phyloP scores from a whole-genome alignment of 768 basidiomycete species.

The Trametes maxima region DNA sequence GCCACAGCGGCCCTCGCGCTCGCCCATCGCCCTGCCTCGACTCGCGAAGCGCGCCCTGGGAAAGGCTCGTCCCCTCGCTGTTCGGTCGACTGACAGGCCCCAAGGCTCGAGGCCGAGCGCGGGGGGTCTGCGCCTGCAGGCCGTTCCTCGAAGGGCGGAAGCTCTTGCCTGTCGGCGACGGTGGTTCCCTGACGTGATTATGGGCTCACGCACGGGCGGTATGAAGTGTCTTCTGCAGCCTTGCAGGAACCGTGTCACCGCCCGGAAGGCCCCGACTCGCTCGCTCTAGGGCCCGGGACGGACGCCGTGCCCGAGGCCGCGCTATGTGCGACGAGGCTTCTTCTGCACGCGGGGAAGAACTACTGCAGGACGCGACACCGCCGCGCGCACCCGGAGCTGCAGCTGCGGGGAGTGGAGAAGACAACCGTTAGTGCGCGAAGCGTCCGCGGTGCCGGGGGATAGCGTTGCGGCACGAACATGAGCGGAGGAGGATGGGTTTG shows the following conservation, averaged over 20 bases:
- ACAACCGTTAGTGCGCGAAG: neutral
- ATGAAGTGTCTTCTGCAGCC: neutral
- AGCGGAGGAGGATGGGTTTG: neutral
- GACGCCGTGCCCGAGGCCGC: too few relatives aligned
- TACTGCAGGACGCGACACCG: neutral
- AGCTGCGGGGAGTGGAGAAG: neutral
- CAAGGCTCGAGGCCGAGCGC: neutral
- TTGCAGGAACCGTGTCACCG: neutral
- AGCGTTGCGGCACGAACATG: slow-evolving; percentile 5
- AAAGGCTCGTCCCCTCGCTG: neutral
- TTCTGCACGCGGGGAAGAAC: too few relatives aligned
- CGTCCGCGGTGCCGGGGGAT: slow-evolving; percentile 4
- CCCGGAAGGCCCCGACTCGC: too few relatives aligned
- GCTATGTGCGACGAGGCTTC: too few relatives aligned
- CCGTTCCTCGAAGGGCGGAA: neutral
- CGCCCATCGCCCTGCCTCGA: neutral
- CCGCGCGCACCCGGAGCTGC: too few relatives aligned
- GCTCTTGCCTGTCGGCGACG: neutral
- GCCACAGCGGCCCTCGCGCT: neutral
- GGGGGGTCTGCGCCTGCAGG: neutral
- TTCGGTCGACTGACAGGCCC: neutral
- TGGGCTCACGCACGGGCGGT: neutral
- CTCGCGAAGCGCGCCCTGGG: slow-evolving; percentile 2
- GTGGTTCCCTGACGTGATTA: neutral
- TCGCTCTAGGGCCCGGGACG: too few relatives aligned